Evolutionary conservation across 345 rosid genomes (phyloP), one percentile per base, ranked within the genome.

Genomic region (Euphorbia peplus): DNA sequence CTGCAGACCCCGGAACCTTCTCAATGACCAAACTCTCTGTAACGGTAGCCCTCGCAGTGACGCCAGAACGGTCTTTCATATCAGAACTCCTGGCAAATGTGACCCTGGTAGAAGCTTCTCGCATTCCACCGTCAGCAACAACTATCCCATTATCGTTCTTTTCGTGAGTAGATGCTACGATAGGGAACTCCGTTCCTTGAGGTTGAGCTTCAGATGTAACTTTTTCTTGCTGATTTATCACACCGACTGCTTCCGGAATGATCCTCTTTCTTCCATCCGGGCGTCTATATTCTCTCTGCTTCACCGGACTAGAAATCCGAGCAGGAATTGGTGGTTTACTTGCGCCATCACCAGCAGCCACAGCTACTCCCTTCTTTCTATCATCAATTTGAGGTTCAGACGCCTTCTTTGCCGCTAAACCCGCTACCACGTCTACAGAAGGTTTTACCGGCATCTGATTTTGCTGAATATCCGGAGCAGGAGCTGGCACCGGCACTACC

Each of bases 201-300:
- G 80, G 51, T 30, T 73, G 83, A 60, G 64, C 60, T 28, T 74
- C 73, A 63, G 81, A 80, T 25, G 83, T 63, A 44, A 79, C 70
- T 57, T 74, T 84, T 66, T 84, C 91, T 80, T 75, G 87, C 67
- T 86, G 91, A 70, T 70, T 73, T n/a, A 88, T 85, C 47, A 81
- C 83, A 58, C 99, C 99, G 1, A 95, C 92, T 4, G 99, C 93
- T 86, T 95, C 99, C 42, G 99, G 98, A 77, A 95, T 95, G 64
- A 95, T 95, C 83, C 99, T 82, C 84, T 91, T 95, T 81, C 98
- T 88, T 19, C 99, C 99, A 75, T 95, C 98, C 75, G 99, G 89
- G 28, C 98, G 89, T 71, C 97, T 81, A 53, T 95, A 92, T 76
- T 92, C 98, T 81, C 86, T 87, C 67, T 95, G 97, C 78, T 87